A percentile compares a stretch with the other conserved stretches of the same genome.
Evolutionary conservation across 2,329 filamentous ascomycete genomes (phyloP).

Genomic region (Aspergillus quadricinctus): DNA sequence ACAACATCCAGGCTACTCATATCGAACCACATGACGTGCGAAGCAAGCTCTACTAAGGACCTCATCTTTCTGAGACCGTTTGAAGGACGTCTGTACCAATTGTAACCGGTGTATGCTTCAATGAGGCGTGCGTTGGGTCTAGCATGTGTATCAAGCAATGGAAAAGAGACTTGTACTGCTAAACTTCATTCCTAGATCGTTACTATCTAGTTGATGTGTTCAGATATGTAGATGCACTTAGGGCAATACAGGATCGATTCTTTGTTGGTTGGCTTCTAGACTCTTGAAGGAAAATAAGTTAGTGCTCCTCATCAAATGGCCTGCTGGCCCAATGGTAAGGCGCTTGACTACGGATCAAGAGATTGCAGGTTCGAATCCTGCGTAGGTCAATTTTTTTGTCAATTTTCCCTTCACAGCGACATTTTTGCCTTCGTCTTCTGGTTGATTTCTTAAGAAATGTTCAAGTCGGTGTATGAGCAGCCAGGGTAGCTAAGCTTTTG

Average conservation of each 20-base stretch:
- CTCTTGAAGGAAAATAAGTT: too few species aligned
- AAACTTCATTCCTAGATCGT: neutral
- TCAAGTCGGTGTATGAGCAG: neutral
- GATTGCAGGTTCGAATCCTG: constrained; percentile 47
- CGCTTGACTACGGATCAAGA: constrained; percentile 36
- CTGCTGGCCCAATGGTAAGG: constrained; percentile 21
- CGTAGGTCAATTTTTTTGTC: constrained; percentile 26
- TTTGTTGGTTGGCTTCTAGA: neutral
- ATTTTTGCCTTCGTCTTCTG: too few species aligned
- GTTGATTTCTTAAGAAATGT: neutral
- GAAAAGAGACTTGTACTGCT: too few species aligned
- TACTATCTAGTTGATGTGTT: neutral
- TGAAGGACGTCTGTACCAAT: constrained; percentile 6
- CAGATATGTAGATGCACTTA: neutral
- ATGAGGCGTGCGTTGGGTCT: neutral
- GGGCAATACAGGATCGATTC: neutral
- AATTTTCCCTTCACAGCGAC: too few species aligned
- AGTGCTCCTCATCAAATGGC: constrained; percentile 3
- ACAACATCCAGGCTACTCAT: constrained; percentile 8
- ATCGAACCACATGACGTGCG: constrained; percentile 8
- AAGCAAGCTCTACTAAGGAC: constrained; percentile 1
- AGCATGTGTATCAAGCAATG: too few species aligned
- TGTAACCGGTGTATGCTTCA: neutral
- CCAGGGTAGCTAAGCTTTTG: neutral
- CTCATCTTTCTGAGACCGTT: constrained; percentile 5